Evolutionary conservation across 2,329 filamentous ascomycete species (phyloP), one percentile per base, ranked within the genome.

Genomic region (Aspergillus japonicus): DNA sequence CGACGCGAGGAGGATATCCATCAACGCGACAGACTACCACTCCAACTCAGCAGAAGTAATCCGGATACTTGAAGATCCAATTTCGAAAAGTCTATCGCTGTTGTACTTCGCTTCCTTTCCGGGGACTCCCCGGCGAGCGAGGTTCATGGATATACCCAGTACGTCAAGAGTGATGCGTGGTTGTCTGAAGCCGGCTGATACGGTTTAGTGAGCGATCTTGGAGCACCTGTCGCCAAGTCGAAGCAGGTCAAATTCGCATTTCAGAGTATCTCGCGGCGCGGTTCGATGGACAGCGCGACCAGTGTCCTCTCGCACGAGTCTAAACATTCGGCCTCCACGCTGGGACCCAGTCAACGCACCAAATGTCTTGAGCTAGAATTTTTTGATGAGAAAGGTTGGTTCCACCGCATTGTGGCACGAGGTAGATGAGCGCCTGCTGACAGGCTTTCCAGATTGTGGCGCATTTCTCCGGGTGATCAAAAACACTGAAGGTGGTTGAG

Each of bases 41-140:
- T 59, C 56, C 29, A 50, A 50, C 31, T 54, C 56, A 5, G 56
- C 50, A n/a, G 60, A 62, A 39, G 56, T 57, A 1, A 57, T 59
- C 1, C 60, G 57, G 14, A 54, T 59, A 3, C 21, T 62, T 6
- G 31, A 44, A 12, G 60, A 62, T 12, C 49, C 49, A 21, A 33
- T 50, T 2, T 31, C 49, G 5, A 19, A 50, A 4, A 8, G 26
- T 5, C 49, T 10, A 0, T 50, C 49, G 5, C 49, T 50, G 23
- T 11, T 50, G 26, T 50, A 50, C 26, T 50, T 50, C 11, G 49
- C 49, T 19, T 50, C 49, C 4, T 42, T n/a, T 16, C 29, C 23
- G 6, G 19, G 26, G 8, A 33, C 31, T 33, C 14, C 16, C 19
- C 23, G 49, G 31, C 26, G 26, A 16, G 26, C 49, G 19, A 29